Percentiles rank a stretch among this genome's conserved stretches.
Evolutionary conservation across 2,329 filamentous ascomycete species (phyloP).

Genomic region (Exophiala xenobiotica): DNA sequence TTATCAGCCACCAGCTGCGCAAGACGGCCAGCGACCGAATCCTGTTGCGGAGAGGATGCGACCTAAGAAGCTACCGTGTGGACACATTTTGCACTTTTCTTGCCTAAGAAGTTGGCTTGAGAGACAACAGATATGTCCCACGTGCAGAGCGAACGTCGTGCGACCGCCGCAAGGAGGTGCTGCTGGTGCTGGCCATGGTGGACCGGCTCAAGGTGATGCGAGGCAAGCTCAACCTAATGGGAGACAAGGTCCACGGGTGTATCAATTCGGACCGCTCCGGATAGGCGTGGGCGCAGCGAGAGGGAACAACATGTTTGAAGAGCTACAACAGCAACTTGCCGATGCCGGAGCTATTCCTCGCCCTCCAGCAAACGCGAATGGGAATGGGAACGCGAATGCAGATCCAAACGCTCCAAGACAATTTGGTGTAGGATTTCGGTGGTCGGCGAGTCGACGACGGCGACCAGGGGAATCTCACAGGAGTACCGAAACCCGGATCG

Average conservation of each 20-base stretch:
- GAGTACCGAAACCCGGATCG: conserved; percentile 52
- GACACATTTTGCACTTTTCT: conserved; percentile 89
- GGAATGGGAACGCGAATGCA: conserved; percentile 1
- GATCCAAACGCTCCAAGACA: conserved; percentile 39
- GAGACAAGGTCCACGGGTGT: conserved; percentile 57
- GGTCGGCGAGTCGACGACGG: conserved; percentile 23
- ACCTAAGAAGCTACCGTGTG: conserved; percentile 94
- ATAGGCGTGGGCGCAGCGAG: conserved; percentile 67
- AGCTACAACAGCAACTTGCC: conserved; percentile 63
- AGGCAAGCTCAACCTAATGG: conserved; percentile 31
- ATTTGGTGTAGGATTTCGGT: conserved; percentile 44
- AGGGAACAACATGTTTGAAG: conserved; percentile 58
- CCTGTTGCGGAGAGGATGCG: conserved; percentile 76
- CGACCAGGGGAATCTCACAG: conserved; percentile 29
- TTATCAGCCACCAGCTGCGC: conserved; percentile 58
- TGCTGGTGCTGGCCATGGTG: conserved; percentile 30
- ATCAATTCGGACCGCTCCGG: conserved; percentile 72
- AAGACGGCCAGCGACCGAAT: conserved; percentile 37
- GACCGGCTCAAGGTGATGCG: conserved; percentile 18
- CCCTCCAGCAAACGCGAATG: conserved; percentile 32
- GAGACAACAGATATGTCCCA: conserved; percentile 94
- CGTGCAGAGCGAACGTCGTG: conserved; percentile 80
- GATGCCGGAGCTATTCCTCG: conserved; percentile 48
- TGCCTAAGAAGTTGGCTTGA: conserved; percentile 97
- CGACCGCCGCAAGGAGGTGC: conserved; percentile 32